Conservation (phyloP, 768 basidiomycete species). For the Butyriboletus loyo region DNA sequence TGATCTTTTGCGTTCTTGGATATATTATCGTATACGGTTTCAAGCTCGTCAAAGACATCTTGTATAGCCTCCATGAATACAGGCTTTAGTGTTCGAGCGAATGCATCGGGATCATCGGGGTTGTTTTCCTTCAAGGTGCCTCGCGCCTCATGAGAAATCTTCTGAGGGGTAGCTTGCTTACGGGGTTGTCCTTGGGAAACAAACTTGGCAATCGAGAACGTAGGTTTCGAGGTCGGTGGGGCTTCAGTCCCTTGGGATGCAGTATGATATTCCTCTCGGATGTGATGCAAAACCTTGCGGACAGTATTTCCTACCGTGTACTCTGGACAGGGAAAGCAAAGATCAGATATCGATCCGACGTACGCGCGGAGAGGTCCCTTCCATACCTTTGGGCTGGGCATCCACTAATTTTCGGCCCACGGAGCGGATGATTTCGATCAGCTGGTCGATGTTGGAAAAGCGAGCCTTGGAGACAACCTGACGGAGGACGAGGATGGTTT, state of each 20-base stretch:
- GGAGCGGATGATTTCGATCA: conserved; percentile 72
- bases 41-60: conserved; percentile 93
- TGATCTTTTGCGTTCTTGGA: conserved; percentile 94
- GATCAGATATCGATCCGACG: conserved; percentile 4
- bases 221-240: conserved; percentile 35
- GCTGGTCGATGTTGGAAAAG: conserved; percentile 83
- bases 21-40: conserved; percentile 93
- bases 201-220: conserved; percentile 78
- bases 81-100: conserved; percentile 78
- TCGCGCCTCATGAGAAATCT: conserved; percentile 45
- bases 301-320: conserved; percentile 95
- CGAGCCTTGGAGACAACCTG: conserved; percentile 86
- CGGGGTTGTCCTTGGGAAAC: conserved; percentile 75
- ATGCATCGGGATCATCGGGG: conserved; percentile 73
- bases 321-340: conserved; percentile 47
- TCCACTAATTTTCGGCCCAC: conserved; percentile 82
- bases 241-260: conserved; percentile 53
- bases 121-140: conserved; percentile 66
- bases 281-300: conserved; percentile 87
- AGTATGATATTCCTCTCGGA: conserved; percentile 92
- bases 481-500: conserved; percentile 83
- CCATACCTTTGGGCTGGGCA: conserved; percentile 90
- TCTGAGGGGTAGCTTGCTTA: conserved; percentile 39
- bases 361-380: conserved; percentile 5
- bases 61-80: conserved; percentile 96